phyloP scores from a whole-genome alignment of 2,329 filamentous ascomycete genomes.

The Tolypocladium capitatum region DNA sequence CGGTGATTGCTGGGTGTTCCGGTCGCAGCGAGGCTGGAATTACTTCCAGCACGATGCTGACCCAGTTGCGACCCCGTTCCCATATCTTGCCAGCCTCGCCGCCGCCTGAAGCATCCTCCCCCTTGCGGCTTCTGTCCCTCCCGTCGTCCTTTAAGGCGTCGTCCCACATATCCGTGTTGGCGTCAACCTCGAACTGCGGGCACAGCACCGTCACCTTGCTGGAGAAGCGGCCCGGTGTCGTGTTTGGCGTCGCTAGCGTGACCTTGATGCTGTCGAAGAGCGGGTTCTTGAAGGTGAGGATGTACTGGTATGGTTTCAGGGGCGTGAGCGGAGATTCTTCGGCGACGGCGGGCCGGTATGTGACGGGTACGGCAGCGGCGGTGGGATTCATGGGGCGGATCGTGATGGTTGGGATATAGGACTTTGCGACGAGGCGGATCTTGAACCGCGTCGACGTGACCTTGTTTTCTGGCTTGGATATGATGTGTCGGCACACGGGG shows the following conservation, averaged over 20 bases:
- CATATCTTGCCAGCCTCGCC: constrained; percentile 91
- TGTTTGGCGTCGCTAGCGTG: constrained; percentile 70
- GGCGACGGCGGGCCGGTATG: constrained; percentile 16
- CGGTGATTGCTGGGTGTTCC: constrained; percentile 18
- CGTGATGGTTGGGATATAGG: constrained; percentile 73
- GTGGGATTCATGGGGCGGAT: constrained; percentile 48
- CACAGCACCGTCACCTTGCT: constrained; percentile 84
- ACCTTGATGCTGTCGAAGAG: constrained; percentile 85
- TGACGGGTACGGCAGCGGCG: constrained; percentile 19
- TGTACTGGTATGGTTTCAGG: constrained; percentile 57
- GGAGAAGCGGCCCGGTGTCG: constrained; percentile 62
- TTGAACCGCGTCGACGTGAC: constrained; percentile 80
- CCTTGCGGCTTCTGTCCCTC: constrained; percentile 23
- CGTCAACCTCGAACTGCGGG: constrained; percentile 85
- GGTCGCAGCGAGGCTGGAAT: constrained; percentile 47
- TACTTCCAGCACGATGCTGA: constrained; percentile 84
- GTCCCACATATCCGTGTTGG: constrained; percentile 79
- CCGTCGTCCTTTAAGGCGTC: constrained; percentile 59
- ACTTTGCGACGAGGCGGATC: constrained; percentile 78
- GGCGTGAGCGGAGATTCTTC: constrained; percentile 34
- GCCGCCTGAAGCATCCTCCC: constrained; percentile 30
- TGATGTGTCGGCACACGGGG: constrained; percentile 82
- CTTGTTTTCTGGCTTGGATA: constrained; percentile 88
- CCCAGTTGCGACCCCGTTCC: constrained; percentile 89
- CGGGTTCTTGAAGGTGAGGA: constrained; percentile 85